Conservation (phyloP, 1,284 basidiomycete genomes). For the Rhodotorula sp. region DNA sequence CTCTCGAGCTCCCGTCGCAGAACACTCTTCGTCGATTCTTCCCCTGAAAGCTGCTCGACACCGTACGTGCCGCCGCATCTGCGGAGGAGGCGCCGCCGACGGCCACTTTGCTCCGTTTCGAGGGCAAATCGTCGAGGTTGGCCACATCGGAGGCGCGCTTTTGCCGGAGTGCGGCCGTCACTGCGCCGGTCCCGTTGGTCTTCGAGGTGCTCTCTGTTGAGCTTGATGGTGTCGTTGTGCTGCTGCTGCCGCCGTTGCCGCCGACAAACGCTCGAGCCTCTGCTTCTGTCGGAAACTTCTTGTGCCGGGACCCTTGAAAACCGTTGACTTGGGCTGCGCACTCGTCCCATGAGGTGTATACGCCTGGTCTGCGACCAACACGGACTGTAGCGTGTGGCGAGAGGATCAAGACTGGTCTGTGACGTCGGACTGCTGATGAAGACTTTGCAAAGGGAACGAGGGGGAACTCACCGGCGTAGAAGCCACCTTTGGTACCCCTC, state of each 20-base stretch:
- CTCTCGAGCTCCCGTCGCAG: constrained; percentile 73
- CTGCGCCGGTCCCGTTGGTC: neutral
- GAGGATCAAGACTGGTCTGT: no score
- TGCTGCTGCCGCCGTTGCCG: neutral
- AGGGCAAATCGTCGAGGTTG: neutral
- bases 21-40: constrained; percentile 54
- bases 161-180: neutral
- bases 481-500: constrained; percentile 25
- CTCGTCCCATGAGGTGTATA: constrained; percentile 51
- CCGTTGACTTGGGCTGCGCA: constrained; percentile 62
- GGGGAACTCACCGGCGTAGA: constrained; percentile 33
- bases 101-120: constrained; percentile 6
- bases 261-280: constrained; percentile 56
- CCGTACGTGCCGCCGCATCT: constrained; percentile 2
- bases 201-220: neutral
- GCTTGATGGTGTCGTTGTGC: neutral
- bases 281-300: constrained; percentile 59
- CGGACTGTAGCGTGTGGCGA: constrained; percentile 40
- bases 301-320: constrained; percentile 60
- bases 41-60: neutral
- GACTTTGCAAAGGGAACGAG: neutral
- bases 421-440: neutral
- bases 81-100: neutral
- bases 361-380: constrained; percentile 42
- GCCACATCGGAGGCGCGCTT: neutral